These are phyloP conservation scores for Monosporascus cannonballus DNA, from an alignment of 2,329 filamentous ascomycete species.

Conservation along the genomic window DNA sequence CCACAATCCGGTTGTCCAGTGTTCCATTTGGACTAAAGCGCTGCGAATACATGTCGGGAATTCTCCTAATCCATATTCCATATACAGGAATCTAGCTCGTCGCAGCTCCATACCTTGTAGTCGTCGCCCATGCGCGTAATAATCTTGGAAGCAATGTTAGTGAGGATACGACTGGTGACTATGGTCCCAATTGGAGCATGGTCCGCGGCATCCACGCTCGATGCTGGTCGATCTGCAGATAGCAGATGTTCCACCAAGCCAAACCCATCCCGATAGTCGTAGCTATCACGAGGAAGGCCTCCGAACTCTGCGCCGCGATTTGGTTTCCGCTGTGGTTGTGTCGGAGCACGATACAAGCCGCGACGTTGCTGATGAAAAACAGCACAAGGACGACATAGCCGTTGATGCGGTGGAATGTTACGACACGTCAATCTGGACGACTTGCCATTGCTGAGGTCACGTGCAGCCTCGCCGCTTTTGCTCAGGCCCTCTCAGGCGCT, in stretches of 20 bases:
- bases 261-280: conserved; percentile 38
- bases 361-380: conserved; percentile 36
- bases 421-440: too few relatives aligned
- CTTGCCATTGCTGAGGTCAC: too few relatives aligned
- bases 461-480: too few relatives aligned
- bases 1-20: too few relatives aligned
- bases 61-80: too few relatives aligned
- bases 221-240: conserved; percentile 56
- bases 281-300: conserved; percentile 37
- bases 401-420: conserved; percentile 11
- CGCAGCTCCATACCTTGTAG: conserved; percentile 5
- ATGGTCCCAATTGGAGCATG: conserved; percentile 36
- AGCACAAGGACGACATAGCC: conserved; percentile 51
- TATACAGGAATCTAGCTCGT: too few relatives aligned
- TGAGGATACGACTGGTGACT: conserved; percentile 45
- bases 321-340: conserved; percentile 46
- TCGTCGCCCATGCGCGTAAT: conserved; percentile 20
- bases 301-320: conserved; percentile 39
- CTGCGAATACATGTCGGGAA: too few relatives aligned
- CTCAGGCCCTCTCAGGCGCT: too few relatives aligned
- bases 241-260: conserved; percentile 51
- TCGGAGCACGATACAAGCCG: conserved; percentile 47
- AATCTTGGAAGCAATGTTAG: conserved; percentile 28
- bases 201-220: conserved; percentile 58
- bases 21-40: too few relatives aligned